Base-by-base conservation (phyloP, 805 yeast genomes). In the Saccharomycopsis sp. region DNA sequence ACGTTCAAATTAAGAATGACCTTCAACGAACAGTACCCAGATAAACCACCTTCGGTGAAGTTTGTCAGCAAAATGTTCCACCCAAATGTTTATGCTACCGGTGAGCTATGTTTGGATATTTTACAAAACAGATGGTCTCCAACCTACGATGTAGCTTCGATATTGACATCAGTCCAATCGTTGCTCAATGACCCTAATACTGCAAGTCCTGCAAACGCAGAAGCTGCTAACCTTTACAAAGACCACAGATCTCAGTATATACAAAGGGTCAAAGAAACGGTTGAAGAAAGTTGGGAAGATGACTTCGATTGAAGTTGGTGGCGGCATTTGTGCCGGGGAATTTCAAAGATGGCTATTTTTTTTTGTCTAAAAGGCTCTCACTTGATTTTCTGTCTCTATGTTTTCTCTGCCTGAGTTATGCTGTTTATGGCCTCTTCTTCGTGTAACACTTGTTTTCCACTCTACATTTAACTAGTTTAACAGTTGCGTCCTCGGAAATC, bases 121-220 rank as follows among this genome's bases (percentile, higher is more conserved):
- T 76, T 94, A 64, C 99, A 94, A 70, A 94, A 92, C 74, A 79
- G 98, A 69, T 94, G 99, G 99, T 87, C 96, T 24, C 99, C 99
- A 12, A 94, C 99, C 0, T 94, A 92, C 69, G 99, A 94, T 68
- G 99, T 94, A 44, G 91, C 97, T 9, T 90, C 97, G 12, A 92
- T 94, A 57, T 77, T 94, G 65, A 94, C 99, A 1, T 89, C 97
- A 24, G 84, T 94, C 59, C 99, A 94, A 70, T 85, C 91, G 57
- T 78, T 94, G 62, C 77, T 94, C 65, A 94, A 94, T 72, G 99
- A 94, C 70, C 99, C 99, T 16, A 94, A 94, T 70, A 95, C 91
- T 52, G 84, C 91, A 55, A 88, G 97, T 23, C 99, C 99, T 1
- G 99, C 99, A 1, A 94, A 94, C 66, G 98, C 89, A 4, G 99